A percentile compares a stretch with the other conserved stretches of the same genome.
Conservation (phyloP, 345 rosid species). For the Dimocarpus longan region DNA sequence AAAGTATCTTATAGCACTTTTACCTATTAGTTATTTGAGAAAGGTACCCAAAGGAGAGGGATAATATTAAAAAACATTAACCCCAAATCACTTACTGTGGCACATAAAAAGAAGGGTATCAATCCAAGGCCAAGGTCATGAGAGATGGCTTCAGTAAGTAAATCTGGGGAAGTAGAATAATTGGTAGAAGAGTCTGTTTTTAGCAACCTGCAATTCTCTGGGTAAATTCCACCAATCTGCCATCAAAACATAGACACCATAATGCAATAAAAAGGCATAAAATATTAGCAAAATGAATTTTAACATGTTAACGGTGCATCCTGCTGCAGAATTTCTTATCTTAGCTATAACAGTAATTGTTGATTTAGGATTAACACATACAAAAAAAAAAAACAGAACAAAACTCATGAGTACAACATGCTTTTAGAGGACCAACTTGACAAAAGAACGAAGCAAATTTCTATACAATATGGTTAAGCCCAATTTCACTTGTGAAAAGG, state of each 20-base stretch:
- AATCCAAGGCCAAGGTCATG: constrained; percentile 66
- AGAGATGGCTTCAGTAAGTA: constrained; percentile 60
- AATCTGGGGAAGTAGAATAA: constrained; percentile 65
- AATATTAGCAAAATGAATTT: not conserved
- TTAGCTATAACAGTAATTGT: not conserved
- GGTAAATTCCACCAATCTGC: constrained; percentile 81
- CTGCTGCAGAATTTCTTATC: not conserved
- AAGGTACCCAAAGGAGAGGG: constrained; percentile 16
- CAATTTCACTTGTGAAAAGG: not conserved
- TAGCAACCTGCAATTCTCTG: constrained; percentile 69
- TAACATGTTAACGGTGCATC: not conserved
- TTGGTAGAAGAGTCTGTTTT: constrained; percentile 65
- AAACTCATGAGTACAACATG: not conserved
- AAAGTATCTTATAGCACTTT: constrained; percentile 5
- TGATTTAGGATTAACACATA: not conserved
- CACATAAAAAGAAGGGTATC: constrained; percentile 84
- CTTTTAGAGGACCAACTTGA: not conserved
- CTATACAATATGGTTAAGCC: not conserved
- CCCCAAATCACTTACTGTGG: constrained; percentile 53
- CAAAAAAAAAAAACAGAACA: not conserved
- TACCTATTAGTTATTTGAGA: not conserved
- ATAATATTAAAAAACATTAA: not conserved
- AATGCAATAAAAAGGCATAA: not conserved
- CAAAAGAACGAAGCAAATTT: not conserved
- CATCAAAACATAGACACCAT: constrained; percentile 4